Evolutionary conservation across 768 basidiomycete species (phyloP).

Genomic region (Paxillus involutus): DNA sequence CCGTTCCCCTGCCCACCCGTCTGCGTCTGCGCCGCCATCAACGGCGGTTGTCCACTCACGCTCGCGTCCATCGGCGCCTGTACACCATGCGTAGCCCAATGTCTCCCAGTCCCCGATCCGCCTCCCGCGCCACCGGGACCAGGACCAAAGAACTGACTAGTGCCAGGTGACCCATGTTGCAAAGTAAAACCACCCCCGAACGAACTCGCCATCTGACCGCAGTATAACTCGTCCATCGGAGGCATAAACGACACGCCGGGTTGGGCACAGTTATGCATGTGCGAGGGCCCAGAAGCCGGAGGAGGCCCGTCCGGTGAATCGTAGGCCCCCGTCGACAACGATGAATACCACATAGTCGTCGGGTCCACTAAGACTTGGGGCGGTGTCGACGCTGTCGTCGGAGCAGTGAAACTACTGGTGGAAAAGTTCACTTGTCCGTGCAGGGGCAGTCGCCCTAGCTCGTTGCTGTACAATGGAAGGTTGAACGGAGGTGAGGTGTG

Average conservation of each 20-base stretch:
- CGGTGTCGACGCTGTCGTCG: background rate
- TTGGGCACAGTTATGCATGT: background rate
- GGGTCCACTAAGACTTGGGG: background rate
- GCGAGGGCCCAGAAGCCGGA: background rate
- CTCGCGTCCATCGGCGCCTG: background rate
- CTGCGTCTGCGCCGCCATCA: background rate
- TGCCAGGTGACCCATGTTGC: background rate
- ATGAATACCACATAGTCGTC: slow-evolving; percentile 20
- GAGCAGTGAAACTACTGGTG: background rate
- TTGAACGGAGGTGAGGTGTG: slow-evolving; percentile 23
- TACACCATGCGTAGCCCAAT: no score
- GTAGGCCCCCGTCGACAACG: background rate
- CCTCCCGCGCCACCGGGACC: no score
- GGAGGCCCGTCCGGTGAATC: background rate
- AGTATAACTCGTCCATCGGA: slow-evolving; percentile 23
- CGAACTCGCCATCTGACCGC: slow-evolving; percentile 17
- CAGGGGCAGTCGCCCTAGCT: slow-evolving; percentile 55
- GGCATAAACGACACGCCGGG: slow-evolving; percentile 2
- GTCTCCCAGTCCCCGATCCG: no score
- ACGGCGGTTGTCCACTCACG: background rate
- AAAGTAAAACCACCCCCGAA: slow-evolving; percentile 4
- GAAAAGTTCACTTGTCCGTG: slow-evolving; percentile 30
- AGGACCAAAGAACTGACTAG: background rate
- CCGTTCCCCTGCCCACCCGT: background rate
- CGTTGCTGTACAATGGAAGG: slow-evolving; percentile 57